phyloP scores from a whole-genome alignment of 345 rosid species.

The Cardamine chenopodiifolia region DNA sequence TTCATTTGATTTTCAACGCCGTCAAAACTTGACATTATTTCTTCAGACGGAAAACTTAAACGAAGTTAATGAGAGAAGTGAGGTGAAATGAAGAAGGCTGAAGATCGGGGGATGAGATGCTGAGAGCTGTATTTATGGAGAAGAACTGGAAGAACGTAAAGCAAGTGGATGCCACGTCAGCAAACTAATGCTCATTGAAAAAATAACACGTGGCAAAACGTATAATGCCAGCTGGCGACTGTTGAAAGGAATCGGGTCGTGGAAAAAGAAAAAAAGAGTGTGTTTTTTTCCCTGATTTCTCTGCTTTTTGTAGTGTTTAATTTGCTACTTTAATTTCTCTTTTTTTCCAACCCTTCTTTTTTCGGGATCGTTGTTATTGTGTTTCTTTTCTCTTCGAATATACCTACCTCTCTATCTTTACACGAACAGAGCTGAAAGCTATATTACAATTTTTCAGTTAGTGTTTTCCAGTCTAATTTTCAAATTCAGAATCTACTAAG shows the following conservation, averaged over 20 bases:
- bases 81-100: neutral
- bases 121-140: conserved; percentile 50
- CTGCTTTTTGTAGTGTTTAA: neutral
- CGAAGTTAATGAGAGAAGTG: conserved; percentile 6
- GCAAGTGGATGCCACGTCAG: conserved; percentile 67
- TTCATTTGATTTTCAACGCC: conserved; percentile 43
- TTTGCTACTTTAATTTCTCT: neutral
- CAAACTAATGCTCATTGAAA: conserved; percentile 31
- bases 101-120: conserved; percentile 2
- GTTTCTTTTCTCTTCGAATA: conserved; percentile 26
- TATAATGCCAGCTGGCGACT: conserved; percentile 49
- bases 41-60: neutral
- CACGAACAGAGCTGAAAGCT: neutral
- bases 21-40: conserved; percentile 47
- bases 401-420: neutral
- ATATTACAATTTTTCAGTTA: too few species aligned
- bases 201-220: conserved; percentile 54
- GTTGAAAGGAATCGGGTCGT: conserved; percentile 28
- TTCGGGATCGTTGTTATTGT: neutral
- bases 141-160: conserved; percentile 10
- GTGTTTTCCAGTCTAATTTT: conserved; percentile 15
- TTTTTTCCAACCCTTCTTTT: conserved; percentile 7
- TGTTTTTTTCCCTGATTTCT: neutral
- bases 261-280: neutral
- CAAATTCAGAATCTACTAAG: conserved; percentile 28